A percentile compares a stretch with the other conserved stretches of the same genome.
Conservation (phyloP, 257 asterid genomes). For the Capsicum rhomboideum region DNA sequence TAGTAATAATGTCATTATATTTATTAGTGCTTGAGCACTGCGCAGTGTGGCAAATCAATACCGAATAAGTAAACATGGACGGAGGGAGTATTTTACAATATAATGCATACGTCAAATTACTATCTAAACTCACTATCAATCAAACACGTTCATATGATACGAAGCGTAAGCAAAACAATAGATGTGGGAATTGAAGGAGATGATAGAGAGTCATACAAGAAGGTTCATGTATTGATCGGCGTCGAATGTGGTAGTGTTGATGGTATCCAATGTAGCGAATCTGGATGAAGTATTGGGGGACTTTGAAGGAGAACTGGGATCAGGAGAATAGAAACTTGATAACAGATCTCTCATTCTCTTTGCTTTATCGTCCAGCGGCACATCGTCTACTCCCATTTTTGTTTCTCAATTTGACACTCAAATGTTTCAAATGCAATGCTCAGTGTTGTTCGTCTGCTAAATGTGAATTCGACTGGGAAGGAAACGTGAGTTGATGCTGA, state of each 20-base stretch:
- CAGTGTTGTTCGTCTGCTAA: not conserved
- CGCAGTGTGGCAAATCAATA: no score
- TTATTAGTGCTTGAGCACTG: no score
- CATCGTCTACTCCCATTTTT: conserved; percentile 60
- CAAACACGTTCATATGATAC: not conserved
- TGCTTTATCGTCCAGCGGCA: conserved; percentile 82
- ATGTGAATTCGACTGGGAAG: no score
- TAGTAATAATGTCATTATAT: no score
- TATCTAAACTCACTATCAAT: not conserved
- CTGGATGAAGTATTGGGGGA: conserved; percentile 51
- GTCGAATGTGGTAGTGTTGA: conserved; percentile 79
- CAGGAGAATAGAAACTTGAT: conserved; percentile 90
- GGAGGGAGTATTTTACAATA: not conserved
- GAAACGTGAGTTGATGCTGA: not conserved
- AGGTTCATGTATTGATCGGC: conserved; percentile 98
- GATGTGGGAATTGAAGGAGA: no score
- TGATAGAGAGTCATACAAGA: conserved; percentile 38
- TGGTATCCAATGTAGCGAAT: conserved; percentile 93
- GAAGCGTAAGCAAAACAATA: not conserved
- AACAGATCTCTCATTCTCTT: conserved; percentile 95
- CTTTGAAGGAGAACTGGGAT: conserved; percentile 29
- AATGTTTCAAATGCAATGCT: not conserved
- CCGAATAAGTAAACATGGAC: no score
- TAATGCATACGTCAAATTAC: not conserved
- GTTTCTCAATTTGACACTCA: not conserved